Evolutionary conservation across 1,284 basidiomycete species (phyloP).

Genomic region (Puccinia polysora): DNA sequence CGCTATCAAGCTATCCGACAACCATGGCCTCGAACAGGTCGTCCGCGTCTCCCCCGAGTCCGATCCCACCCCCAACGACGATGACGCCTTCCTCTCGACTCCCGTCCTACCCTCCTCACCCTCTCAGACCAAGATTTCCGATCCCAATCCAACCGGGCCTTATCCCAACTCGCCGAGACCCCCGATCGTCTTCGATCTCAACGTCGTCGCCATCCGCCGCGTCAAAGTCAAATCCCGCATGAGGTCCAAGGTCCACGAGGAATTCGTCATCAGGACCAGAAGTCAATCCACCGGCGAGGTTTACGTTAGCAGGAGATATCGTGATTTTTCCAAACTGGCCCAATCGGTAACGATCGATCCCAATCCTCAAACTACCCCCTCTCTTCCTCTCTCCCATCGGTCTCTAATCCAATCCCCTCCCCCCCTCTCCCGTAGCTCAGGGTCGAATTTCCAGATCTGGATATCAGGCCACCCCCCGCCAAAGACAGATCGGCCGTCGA

Average conservation of each 20-base stretch:
- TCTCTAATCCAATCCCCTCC: neutral
- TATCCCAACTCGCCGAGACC: neutral
- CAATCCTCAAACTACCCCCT: neutral
- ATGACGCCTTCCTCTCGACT: conserved; percentile 66
- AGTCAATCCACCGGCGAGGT: conserved; percentile 59
- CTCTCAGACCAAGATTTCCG: conserved; percentile 53
- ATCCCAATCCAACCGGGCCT: conserved; percentile 4
- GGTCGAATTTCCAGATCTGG: conserved; percentile 72
- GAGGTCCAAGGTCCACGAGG: conserved; percentile 80
- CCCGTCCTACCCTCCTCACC: conserved; percentile 65
- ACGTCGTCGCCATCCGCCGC: conserved; percentile 76
- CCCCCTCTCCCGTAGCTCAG: conserved; percentile 64
- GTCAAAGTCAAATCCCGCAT: conserved; percentile 75
- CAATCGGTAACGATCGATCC: conserved; percentile 62
- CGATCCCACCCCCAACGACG: conserved; percentile 40
- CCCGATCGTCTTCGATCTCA: conserved; percentile 69
- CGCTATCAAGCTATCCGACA: conserved; percentile 65
- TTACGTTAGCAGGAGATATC: conserved; percentile 86
- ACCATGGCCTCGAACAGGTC: conserved; percentile 72
- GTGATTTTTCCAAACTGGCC: conserved; percentile 82
- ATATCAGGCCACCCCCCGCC: conserved; percentile 70
- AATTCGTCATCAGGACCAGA: conserved; percentile 87
- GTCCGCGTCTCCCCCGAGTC: conserved; percentile 64
- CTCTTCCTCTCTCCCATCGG: neutral
- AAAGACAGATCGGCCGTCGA: conserved; percentile 81